Base-by-base conservation (phyloP, 768 basidiomycete genomes). In the Auricularia cornea region DNA sequence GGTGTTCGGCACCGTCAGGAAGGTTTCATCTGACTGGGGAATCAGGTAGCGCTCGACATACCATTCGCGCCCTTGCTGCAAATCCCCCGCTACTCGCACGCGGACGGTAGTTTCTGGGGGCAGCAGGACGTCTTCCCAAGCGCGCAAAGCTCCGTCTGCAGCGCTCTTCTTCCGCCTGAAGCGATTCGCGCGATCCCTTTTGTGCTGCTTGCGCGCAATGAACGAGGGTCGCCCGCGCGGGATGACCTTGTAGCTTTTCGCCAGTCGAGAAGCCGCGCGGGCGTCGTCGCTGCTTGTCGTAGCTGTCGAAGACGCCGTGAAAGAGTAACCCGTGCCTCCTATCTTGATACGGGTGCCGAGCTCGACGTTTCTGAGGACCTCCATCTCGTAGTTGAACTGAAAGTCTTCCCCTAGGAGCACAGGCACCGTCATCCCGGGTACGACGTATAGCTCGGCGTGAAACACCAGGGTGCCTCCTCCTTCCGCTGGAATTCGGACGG, bases 391-490 rank as follows among this genome's bases (percentile, higher is more conserved):
- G 0, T 52, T 44, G 1, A 59, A 12, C 16, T 71, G 54, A 48
- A 71, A 74, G 40, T 74, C 73, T 54, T 75, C 74, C 2, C 75
- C 75, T 8, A 76, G 60, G 51, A 76, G 72, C 28, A 76, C 69
- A 0, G 70, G 70, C 0, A 71, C 70, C 0, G 70, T 62, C 73
- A 74, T 74, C 11, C 69, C 70, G 23, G 69, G 68, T 12, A 74
- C 70, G 44, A 48, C 44, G 20, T 48, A 48, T 6, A 48, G 44
- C 44, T 48, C 44, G 2, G 44, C 44, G 10, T 48, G 12, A 5
- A 48, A 18, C 5, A 18, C 23, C 20, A 48, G 44, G 11, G 6
- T 20, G 20, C 11, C 20, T 6, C 44, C 44, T 12, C 60, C 56
- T 14, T 2, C 16, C 1, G 66, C 31, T 1, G 3, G 16, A 1